Conservation (phyloP, 108 stramenopile genomes). For the Cylindrotheca fusiformis region DNA sequence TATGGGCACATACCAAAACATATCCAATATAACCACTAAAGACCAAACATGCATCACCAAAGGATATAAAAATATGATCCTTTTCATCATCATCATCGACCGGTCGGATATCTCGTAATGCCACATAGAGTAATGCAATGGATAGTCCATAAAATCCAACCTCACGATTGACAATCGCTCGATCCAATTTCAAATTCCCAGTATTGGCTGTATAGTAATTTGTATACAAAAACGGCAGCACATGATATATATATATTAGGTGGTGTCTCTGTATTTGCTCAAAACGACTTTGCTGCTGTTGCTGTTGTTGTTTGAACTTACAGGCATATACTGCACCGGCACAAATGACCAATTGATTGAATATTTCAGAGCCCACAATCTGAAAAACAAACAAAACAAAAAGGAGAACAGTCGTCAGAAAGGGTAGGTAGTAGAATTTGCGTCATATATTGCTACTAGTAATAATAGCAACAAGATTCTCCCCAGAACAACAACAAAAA, state of each 20-base stretch:
- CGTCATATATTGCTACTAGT: no score
- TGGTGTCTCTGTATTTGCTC: slow-evolving; percentile 1
- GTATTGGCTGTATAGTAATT: slow-evolving; percentile 31
- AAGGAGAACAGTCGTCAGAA: no score
- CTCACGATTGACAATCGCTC: slow-evolving; percentile 62
- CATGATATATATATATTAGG: not conserved
- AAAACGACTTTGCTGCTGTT: not conserved
- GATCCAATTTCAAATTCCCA: slow-evolving; percentile 52
- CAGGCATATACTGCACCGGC: slow-evolving; percentile 69
- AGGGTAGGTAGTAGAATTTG: no score
- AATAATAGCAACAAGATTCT: no score
- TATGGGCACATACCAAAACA: slow-evolving; percentile 65
- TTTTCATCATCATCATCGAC: slow-evolving; percentile 35
- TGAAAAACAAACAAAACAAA: slow-evolving; percentile 1
- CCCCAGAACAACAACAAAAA: no score
- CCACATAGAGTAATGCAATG: slow-evolving; percentile 51
- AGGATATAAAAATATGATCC: slow-evolving; percentile 58
- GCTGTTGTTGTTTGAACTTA: no score
- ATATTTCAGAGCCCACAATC: slow-evolving; percentile 67
- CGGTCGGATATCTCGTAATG: slow-evolving; percentile 40
- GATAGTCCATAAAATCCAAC: slow-evolving; percentile 63
- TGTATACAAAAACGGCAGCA: not conserved
- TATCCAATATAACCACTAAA: slow-evolving; percentile 69
- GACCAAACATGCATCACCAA: slow-evolving; percentile 50
- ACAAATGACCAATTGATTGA: slow-evolving; percentile 84